Evolutionary conservation across 495 filamentous ascomycete genomes (phyloP).

Genomic region (Annulohypoxylon nitens): DNA sequence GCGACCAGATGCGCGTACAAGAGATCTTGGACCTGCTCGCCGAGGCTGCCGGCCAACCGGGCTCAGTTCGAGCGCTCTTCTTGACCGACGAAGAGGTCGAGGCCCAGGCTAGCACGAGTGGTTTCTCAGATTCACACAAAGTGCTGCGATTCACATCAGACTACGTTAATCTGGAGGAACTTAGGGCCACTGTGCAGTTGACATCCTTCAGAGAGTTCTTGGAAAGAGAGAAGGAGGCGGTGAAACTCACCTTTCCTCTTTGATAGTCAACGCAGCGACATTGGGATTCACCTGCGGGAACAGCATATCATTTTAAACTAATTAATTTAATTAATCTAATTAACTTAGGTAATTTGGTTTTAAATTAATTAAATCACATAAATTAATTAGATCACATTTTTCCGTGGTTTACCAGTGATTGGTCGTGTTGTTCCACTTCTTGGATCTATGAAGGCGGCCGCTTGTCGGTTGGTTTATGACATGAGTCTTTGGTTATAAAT

Average conservation of each 20-base stretch:
- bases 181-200: constrained; percentile 36
- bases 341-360: no score
- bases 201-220: constrained; percentile 57
- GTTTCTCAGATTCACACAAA: constrained; percentile 32
- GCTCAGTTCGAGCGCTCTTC: constrained; percentile 48
- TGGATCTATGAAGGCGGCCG: no score
- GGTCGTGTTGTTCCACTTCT: no score
- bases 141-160: constrained; percentile 50
- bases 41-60: constrained; percentile 49
- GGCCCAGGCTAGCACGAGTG: constrained; percentile 44
- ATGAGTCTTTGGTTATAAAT: no score
- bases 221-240: constrained; percentile 51
- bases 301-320: no score
- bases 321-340: no score
- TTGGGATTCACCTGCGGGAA: no score
- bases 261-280: no score
- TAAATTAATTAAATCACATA: no score
- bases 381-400: no score
- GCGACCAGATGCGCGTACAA: constrained; percentile 53
- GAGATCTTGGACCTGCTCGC: constrained; percentile 49
- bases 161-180: constrained; percentile 56
- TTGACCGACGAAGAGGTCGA: constrained; percentile 58
- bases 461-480: no score
- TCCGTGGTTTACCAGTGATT: no score
- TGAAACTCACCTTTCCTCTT: constrained; percentile 34